A percentile compares a stretch with the other conserved stretches of the same genome.
phyloP scores from a whole-genome alignment of 2,329 filamentous ascomycete species.

The Paraconiothyrium sp. region DNA sequence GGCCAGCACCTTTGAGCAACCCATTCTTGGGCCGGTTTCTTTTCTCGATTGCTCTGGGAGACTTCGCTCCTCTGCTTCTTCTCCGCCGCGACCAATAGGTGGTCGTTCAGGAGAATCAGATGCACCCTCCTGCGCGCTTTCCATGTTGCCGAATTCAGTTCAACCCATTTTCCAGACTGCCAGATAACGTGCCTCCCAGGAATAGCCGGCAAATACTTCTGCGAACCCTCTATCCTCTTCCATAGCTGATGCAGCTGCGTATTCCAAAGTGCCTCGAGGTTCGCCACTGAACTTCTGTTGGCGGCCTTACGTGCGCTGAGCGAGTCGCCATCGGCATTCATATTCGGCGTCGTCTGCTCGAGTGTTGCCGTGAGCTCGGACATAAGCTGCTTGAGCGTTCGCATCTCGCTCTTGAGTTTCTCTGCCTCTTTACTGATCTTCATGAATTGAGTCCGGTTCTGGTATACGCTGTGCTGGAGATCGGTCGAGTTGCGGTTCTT shows the following conservation, averaged over 20 bases:
- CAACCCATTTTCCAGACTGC: constrained; percentile 93
- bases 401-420: constrained; percentile 96
- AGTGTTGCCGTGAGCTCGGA: constrained; percentile 76
- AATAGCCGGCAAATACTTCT: constrained; percentile 92
- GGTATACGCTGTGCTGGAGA: constrained; percentile 93
- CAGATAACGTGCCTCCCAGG: constrained; percentile 93
- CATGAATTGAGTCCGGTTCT: constrained; percentile 98
- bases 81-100: constrained; percentile 90
- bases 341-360: constrained; percentile 57
- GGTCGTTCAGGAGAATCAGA: constrained; percentile 92
- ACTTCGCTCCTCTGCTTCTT: constrained; percentile 88
- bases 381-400: constrained; percentile 88
- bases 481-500: constrained; percentile 83
- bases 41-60: constrained; percentile 55
- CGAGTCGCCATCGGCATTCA: constrained; percentile 46
- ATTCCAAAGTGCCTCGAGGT: constrained; percentile 74
- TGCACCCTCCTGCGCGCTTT: constrained; percentile 90
- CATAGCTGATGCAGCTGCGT: constrained; percentile 81
- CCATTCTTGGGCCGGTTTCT: constrained; percentile 67
- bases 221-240: constrained; percentile 97
- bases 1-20: constrained; percentile 96
- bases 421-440: constrained; percentile 99
- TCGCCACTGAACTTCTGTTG: constrained; percentile 89
- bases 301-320: constrained; percentile 65
- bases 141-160: constrained; percentile 97